Conservation (phyloP, 148 eudicot species). For the Selenicereus undatus region DNA sequence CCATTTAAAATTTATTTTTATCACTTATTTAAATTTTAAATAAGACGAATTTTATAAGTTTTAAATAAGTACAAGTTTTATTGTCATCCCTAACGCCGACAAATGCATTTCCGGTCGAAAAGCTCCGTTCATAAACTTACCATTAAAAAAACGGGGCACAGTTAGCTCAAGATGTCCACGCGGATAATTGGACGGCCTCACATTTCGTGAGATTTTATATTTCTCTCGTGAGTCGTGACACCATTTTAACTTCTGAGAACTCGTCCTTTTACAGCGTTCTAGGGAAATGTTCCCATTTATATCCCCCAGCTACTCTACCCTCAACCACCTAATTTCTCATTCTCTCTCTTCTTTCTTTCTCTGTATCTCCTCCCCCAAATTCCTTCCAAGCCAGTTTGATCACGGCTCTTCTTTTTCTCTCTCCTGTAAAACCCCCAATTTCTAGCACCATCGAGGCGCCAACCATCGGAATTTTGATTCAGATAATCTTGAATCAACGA, state of each 20-base stretch:
- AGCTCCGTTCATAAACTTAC: background rate
- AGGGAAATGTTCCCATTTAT: background rate
- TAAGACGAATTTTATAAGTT: too few species aligned
- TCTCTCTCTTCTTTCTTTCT: background rate
- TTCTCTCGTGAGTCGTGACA: background rate
- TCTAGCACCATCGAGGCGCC: background rate
- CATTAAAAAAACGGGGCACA: background rate
- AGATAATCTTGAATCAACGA: background rate
- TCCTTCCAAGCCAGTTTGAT: background rate
- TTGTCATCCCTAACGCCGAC: too few species aligned
- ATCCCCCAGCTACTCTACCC: background rate
- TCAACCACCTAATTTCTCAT: background rate
- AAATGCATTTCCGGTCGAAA: background rate
- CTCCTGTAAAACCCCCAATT: background rate
- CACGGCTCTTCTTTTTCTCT: constrained; percentile 3
- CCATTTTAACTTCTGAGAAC: background rate
- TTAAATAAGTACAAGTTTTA: too few species aligned
- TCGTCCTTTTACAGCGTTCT: background rate
- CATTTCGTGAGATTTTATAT: background rate
- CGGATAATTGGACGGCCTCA: background rate
- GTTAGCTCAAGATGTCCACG: background rate
- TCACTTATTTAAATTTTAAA: too few species aligned
- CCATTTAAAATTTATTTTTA: too few species aligned
- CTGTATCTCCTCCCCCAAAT: background rate
- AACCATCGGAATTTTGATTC: background rate